Evolutionary conservation across 1,284 basidiomycete genomes (phyloP), one percentile per base, ranked within the genome.

Genomic region (Inonotus hispidus): DNA sequence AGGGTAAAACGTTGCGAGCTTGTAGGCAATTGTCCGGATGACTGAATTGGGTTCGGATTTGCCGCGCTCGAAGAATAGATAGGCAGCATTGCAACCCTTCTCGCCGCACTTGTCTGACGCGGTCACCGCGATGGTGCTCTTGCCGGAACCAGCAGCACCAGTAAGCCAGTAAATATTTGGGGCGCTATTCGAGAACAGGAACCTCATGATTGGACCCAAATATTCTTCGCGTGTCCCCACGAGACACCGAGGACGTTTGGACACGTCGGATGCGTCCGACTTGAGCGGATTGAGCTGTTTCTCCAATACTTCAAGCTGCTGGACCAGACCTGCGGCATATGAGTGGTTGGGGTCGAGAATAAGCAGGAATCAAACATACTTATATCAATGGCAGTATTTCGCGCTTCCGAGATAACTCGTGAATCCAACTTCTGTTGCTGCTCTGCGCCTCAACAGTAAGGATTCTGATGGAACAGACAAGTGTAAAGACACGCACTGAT

Each of bases 131-230:
- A 70, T 60, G 13, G 66, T 49, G 21, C 68, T 66, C 53, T 69
- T 70, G n/a, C 53, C 53, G 6, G 60, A 59, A 8, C 65, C 67
- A 8, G 63, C 65, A 8, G 41, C 50, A 14, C 69, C 69, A 10
- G 53, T 59, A 11, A 70, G 57, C 27, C 59, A 57, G 37, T 65
- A 60, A 32, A 53, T 53, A 16, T 32, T 53, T 23, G 23, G 19
- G 16, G 14, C 7, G 14, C 16, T n/a, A 16, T n/a, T 14, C 19
- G 43, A 37, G 37, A 65, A 63, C 13, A 67, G n/a, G n/a, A n/a
- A n/a, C n/a, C n/a, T n/a, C n/a, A n/a, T n/a, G n/a, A n/a, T n/a
- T n/a, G n/a, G n/a, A 5, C 61, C 59, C 2, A 69, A 23, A 7
- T 68, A 41, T 32, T 61, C 64, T 14, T 37, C 27, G 11, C 63